A percentile compares a stretch with the other conserved stretches of the same genome.
These are phyloP conservation scores for Paecilomyces variotii DNA, from an alignment of 2,329 filamentous ascomycete genomes.

Conservation along the genomic window DNA sequence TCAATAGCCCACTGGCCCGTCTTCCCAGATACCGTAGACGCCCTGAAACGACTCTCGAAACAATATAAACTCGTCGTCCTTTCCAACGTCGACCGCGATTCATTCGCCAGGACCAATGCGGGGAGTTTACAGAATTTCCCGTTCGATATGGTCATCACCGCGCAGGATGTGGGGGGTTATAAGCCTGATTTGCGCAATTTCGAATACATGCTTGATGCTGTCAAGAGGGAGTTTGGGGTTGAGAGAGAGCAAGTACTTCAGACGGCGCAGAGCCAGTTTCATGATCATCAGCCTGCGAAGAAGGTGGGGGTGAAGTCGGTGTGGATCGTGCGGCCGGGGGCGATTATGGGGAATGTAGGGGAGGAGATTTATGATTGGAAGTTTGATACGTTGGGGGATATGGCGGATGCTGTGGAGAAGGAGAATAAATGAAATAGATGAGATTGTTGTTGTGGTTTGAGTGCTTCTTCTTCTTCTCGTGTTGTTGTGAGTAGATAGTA, in stretches of 20 bases:
- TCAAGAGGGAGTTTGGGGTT: constrained; percentile 48
- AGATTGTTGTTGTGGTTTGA: not conserved
- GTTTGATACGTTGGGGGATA: constrained; percentile 51
- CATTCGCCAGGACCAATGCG: constrained; percentile 40
- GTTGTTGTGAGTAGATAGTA: not conserved
- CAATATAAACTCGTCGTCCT: constrained; percentile 49
- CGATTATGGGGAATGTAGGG: constrained; percentile 30
- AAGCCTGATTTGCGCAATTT: constrained; percentile 62
- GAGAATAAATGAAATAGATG: not conserved
- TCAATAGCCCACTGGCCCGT: constrained; percentile 46
- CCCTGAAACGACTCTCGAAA: constrained; percentile 41
- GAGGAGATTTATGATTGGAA: constrained; percentile 46
- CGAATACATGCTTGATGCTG: constrained; percentile 51
- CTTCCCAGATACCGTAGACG: constrained; percentile 50
- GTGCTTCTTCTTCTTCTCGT: not conserved
- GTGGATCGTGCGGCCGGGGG: constrained; percentile 53
- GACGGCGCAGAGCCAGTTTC: constrained; percentile 59
- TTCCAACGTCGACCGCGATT: constrained; percentile 49
- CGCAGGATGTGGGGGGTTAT: constrained; percentile 63
- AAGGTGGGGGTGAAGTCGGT: constrained; percentile 51
- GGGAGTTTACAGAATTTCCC: constrained; percentile 34
- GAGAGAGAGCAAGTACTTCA: constrained; percentile 54
- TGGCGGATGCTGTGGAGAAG: constrained; percentile 44
- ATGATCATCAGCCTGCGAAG: constrained; percentile 60
- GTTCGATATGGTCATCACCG: constrained; percentile 61